These are phyloP conservation scores for Ustilago nuda DNA, from an alignment of 1,284 basidiomycete genomes.

Conservation along the genomic window DNA sequence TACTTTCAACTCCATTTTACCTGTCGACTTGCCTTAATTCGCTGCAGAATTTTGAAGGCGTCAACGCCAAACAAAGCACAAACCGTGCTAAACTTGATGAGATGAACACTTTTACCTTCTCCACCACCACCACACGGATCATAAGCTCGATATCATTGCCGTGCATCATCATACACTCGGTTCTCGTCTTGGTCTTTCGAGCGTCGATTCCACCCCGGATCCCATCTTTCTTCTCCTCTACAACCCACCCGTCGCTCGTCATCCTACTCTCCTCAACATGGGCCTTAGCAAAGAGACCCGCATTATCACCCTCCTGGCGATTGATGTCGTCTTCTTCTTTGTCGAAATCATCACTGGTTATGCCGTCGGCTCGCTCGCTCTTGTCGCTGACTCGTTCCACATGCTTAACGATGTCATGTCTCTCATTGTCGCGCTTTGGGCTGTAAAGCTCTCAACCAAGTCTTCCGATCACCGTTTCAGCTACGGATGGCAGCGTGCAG, in stretches of 20 bases:
- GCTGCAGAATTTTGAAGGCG: background rate
- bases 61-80: slow-evolving; percentile 3
- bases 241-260: background rate
- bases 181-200: background rate
- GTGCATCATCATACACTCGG: background rate
- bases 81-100: slow-evolving; percentile 2
- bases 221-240: background rate
- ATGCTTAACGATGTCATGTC: slow-evolving; percentile 89
- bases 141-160: slow-evolving; percentile 2
- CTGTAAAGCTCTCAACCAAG: slow-evolving; percentile 77
- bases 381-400: slow-evolving; percentile 97
- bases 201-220: background rate
- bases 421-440: slow-evolving; percentile 92
- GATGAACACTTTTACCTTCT: background rate
- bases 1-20: background rate
- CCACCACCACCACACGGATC: background rate
- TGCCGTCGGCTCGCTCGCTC: slow-evolving; percentile 90
- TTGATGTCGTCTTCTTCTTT: slow-evolving; percentile 92
- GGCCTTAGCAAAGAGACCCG: slow-evolving; percentile 58
- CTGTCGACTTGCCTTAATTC: background rate
- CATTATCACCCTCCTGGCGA: slow-evolving; percentile 78
- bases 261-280: slow-evolving; percentile 13
- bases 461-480: slow-evolving; percentile 78
- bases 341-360: slow-evolving; percentile 88
- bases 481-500: slow-evolving; percentile 98